Percentiles rank a stretch among this genome's conserved stretches.
Conservation (phyloP, 768 basidiomycete genomes). For the Termitomyces sp. region DNA sequence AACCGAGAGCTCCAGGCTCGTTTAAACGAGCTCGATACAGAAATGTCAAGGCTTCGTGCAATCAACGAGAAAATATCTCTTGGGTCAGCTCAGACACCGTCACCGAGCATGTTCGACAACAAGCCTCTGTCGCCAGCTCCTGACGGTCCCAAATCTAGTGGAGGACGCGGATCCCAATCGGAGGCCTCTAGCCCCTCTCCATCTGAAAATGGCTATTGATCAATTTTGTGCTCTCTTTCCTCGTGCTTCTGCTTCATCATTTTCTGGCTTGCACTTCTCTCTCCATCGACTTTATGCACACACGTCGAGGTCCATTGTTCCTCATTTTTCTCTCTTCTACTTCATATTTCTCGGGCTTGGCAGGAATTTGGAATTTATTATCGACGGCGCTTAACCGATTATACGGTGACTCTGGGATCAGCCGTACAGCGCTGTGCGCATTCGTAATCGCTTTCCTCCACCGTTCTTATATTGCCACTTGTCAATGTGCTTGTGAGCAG, state of each 20-base stretch:
- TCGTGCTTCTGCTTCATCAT: constrained; percentile 15
- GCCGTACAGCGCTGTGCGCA: constrained; percentile 22
- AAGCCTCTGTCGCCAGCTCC: constrained; percentile 64
- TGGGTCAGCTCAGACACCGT: constrained; percentile 48
- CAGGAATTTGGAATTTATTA: constrained; percentile 23
- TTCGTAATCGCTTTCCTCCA: not conserved
- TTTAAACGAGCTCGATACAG: constrained; percentile 58
- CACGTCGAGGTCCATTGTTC: constrained; percentile 11
- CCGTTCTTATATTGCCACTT: constrained; percentile 12
- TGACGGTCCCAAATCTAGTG: constrained; percentile 46
- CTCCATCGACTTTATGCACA: constrained; percentile 20
- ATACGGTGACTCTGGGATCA: constrained; percentile 15
- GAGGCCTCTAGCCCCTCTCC: constrained; percentile 57
- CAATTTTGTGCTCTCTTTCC: constrained; percentile 7
- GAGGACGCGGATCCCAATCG: constrained; percentile 55
- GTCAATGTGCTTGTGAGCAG: constrained; percentile 9
- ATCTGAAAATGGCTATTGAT: constrained; percentile 44
- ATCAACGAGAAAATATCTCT: constrained; percentile 85
- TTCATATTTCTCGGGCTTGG: constrained; percentile 22
- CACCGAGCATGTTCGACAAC: constrained; percentile 45
- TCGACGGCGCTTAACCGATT: constrained; percentile 15
- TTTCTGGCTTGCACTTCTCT: constrained; percentile 28
- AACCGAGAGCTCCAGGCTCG: constrained; percentile 70
- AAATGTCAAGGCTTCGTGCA: constrained; percentile 63
- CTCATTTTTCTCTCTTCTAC: constrained; percentile 23